Evolutionary conservation across 441 rosid species (phyloP).

Genomic region (Eutrema salsugineum): DNA sequence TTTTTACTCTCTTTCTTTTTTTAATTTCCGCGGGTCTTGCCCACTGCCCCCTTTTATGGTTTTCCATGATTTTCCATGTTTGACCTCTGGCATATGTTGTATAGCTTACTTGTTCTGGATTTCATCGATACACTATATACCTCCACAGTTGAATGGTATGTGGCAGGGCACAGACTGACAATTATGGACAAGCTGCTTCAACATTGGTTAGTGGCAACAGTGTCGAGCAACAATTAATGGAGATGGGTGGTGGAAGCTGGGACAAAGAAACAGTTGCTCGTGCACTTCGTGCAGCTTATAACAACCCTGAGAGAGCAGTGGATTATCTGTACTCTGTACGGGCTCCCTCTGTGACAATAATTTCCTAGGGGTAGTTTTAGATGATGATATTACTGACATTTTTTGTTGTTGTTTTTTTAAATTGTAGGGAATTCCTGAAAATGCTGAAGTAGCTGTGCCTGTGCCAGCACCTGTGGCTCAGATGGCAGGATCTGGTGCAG

Average conservation of each 20-base stretch:
- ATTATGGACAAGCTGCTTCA: slow-evolving; percentile 82
- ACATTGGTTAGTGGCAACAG: slow-evolving; percentile 63
- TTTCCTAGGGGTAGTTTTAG: slow-evolving; percentile 2
- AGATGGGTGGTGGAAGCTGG: slow-evolving; percentile 97
- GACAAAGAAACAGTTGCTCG: slow-evolving; percentile 86
- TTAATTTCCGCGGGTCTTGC: not conserved
- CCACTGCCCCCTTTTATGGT: not conserved
- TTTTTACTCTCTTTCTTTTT: not conserved
- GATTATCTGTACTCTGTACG: slow-evolving; percentile 92
- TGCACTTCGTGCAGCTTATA: slow-evolving; percentile 96
- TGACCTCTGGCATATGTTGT: slow-evolving; percentile 4
- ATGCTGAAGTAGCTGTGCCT: slow-evolving; percentile 77
- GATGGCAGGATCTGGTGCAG: slow-evolving; percentile 52
- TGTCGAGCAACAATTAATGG: slow-evolving; percentile 86
- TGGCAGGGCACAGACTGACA: slow-evolving; percentile 58
- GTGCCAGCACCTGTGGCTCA: slow-evolving; percentile 56
- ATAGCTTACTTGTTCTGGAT: not conserved
- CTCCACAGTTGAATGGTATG: slow-evolving; percentile 16
- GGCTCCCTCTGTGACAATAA: not conserved
- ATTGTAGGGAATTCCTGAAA: slow-evolving; percentile 90
- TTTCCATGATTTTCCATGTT: not conserved
- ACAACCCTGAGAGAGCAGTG: slow-evolving; percentile 96
- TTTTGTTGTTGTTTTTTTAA: too few relatives aligned
- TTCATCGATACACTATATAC: not conserved
- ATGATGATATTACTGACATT: slow-evolving; percentile 14